phyloP scores from a whole-genome alignment of 1,139 yeast genomes.

The Magnusiomyces fungicola region DNA sequence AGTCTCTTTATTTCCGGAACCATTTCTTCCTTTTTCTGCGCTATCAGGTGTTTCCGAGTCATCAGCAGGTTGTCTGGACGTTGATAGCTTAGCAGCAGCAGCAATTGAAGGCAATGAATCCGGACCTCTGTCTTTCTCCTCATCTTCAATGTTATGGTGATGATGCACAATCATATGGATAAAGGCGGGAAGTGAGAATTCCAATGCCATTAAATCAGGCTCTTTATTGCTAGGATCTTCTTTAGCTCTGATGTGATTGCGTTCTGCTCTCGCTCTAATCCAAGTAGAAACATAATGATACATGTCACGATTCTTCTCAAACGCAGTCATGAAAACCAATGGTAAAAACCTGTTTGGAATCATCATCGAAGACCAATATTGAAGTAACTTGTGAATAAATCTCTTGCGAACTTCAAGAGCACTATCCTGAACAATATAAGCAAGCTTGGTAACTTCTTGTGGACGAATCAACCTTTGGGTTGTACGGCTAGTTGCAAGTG shows the following conservation, averaged over 20 bases:
- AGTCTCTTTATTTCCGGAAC: constrained; percentile 22
- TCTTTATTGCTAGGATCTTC: constrained; percentile 17
- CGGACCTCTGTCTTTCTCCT: not conserved
- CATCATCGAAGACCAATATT: constrained; percentile 43
- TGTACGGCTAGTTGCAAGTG: constrained; percentile 51
- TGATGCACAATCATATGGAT: constrained; percentile 71
- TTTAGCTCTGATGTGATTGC: not conserved
- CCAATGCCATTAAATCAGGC: constrained; percentile 36
- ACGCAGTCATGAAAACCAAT: constrained; percentile 63
- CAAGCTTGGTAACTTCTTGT: constrained; percentile 44
- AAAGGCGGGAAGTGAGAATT: constrained; percentile 58
- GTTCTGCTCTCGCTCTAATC: constrained; percentile 53
- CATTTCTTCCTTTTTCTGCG: constrained; percentile 6
- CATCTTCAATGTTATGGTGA: constrained; percentile 47
- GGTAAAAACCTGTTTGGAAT: constrained; percentile 64
- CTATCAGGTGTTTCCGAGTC: constrained; percentile 20
- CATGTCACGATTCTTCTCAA: constrained; percentile 55
- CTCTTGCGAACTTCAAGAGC: constrained; percentile 47
- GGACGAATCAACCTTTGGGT: constrained; percentile 51
- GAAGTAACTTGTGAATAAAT: constrained; percentile 48
- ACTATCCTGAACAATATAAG: constrained; percentile 62
- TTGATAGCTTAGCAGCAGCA: constrained; percentile 20
- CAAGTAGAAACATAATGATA: constrained; percentile 55
- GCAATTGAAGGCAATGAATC: constrained; percentile 18
- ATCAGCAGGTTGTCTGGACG: constrained; percentile 6